These are phyloP conservation scores for Stipa capillata DNA, from an alignment of 176 grass and related monocot species.

Conservation along the genomic window DNA sequence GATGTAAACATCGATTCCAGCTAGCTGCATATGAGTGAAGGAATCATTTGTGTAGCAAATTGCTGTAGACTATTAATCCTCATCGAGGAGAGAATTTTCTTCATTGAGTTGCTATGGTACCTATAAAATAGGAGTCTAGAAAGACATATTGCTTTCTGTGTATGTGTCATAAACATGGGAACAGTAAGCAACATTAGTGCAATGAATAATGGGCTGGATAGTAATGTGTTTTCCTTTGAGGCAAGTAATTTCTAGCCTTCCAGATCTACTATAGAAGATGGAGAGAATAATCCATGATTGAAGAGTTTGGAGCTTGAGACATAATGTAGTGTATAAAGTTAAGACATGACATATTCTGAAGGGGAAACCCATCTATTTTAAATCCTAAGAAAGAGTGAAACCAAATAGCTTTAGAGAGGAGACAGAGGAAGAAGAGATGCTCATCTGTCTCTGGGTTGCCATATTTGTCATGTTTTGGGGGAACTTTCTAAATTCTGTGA, in stretches of 20 bases:
- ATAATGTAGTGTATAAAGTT: no score
- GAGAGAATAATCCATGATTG: not conserved
- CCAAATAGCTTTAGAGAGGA: not conserved
- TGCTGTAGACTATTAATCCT: not conserved
- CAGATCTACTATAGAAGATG: not conserved
- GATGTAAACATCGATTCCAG: not conserved
- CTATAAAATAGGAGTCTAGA: not conserved
- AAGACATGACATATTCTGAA: no score
- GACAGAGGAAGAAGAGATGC: not conserved
- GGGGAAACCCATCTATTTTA: no score
- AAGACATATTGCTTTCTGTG: not conserved
- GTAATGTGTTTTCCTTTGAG: not conserved
- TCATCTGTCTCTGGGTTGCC: not conserved
- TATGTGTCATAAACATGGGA: not conserved
- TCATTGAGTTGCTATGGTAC: not conserved
- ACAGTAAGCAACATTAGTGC: not conserved
- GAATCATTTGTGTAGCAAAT: not conserved
- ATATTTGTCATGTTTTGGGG: not conserved
- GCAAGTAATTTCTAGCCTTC: not conserved
- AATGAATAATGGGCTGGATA: not conserved
- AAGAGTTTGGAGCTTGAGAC: not conserved
- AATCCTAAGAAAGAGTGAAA: not conserved
- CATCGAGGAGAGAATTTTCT: not conserved
- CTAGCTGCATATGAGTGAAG: not conserved
- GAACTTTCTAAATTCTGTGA: not conserved